Percentiles rank a stretch among this genome's conserved stretches.
phyloP scores from a whole-genome alignment of 108 stramenopile genomes.

The Stephanodiscus triporus region DNA sequence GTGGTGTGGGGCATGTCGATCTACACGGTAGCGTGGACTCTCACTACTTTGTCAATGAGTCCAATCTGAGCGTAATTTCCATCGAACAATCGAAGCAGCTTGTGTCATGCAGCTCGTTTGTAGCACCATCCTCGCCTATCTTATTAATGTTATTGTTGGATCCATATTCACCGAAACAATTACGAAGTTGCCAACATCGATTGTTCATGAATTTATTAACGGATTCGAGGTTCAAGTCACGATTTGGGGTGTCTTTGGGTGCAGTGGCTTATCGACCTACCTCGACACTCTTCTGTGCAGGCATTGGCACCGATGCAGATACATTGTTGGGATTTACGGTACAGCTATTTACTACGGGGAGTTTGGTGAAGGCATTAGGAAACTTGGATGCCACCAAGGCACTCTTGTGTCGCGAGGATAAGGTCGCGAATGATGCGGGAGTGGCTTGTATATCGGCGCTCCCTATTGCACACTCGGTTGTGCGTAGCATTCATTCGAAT shows the following conservation, averaged over 20 bases:
- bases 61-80: conserved; percentile 53
- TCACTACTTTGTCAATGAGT: conserved; percentile 24
- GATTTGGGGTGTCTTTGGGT: conserved; percentile 86
- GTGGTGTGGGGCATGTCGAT: conserved; percentile 64
- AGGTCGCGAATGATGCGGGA: conserved; percentile 34
- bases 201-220: conserved; percentile 82
- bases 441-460: conserved; percentile 63
- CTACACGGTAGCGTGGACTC: conserved; percentile 34
- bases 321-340: conserved; percentile 87
- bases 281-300: conserved; percentile 86
- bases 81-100: conserved; percentile 62
- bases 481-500: conserved; percentile 86
- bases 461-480: conserved; percentile 80
- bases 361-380: conserved; percentile 84
- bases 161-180: conserved; percentile 86
- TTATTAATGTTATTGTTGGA: conserved; percentile 79
- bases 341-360: conserved; percentile 90
- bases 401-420: conserved; percentile 71
- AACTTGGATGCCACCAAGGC: conserved; percentile 68
- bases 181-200: conserved; percentile 73
- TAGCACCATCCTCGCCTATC: conserved; percentile 75
- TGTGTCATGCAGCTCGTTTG: conserved; percentile 74
- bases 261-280: conserved; percentile 81
- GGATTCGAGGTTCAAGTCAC: conserved; percentile 81
- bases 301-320: conserved; percentile 88